Base-by-base conservation (phyloP, 2,329 filamentous ascomycete genomes). In the Aspergillus sp. region DNA sequence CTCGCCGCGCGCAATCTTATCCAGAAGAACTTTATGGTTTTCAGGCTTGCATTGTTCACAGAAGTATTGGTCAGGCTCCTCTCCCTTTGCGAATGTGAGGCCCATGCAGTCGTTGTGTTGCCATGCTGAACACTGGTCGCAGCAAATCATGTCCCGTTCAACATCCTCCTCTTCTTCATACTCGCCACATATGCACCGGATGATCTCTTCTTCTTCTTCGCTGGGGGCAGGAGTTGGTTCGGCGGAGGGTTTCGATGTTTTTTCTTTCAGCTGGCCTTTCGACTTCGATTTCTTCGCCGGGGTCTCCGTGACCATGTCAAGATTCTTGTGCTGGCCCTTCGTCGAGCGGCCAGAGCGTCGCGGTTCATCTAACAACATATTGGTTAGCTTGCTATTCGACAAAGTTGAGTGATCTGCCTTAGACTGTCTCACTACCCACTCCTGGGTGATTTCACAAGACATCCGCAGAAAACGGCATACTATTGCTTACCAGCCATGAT, bases 51-150 rank as follows among this genome's bases (percentile, higher is more conserved):
- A 97, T 67, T 85, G 74, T 68, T 98, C 93, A 69, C 93, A 98
- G 68, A 86, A 94, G 71, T 98, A 98, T 66, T 87, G 78, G 48
- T 86, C 86, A 28, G 87, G 85, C 43, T 88, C 77, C 58, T 90
- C 82, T 46, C 90, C 70, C 45, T 78, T 86, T 29, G 84, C 81
- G 56, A 87, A 89, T 37, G 85, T 82, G 58, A 96, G 81, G 42
- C 88, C 89, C 75, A 98, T 88, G 64, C 93, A 98, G 51, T 94
- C 85, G 60, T 96, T 96, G 69, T 98, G 93, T 69, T 98, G 93
- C 93, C 93, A 98, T 34, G 86, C 91, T 39, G 82, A 82, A 68
- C 93, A 98, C 37, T 80, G 81, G 67, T 98, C 93, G 72, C 93
- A 98, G 48, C 87, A 89, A 59, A 98, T 95, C 90, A 95, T 97